A percentile compares a stretch with the other conserved stretches of the same genome.
Evolutionary conservation across 495 filamentous ascomycete species (phyloP).

Genomic region (Penicillium dipodomyicola): DNA sequence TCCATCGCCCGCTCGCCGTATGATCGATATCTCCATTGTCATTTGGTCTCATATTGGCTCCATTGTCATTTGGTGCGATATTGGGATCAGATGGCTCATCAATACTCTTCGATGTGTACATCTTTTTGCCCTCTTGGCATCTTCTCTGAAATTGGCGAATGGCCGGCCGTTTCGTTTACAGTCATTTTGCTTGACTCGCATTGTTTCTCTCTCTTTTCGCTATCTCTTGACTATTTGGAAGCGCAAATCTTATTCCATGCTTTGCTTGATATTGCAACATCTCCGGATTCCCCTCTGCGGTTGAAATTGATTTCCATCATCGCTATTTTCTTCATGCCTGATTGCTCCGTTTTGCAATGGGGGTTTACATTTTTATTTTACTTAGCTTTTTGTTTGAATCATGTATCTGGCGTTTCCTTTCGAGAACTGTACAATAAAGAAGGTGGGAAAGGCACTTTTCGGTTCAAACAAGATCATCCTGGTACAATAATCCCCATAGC

Average conservation of each 20-base stretch:
- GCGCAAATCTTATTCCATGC: slow-evolving; percentile 12
- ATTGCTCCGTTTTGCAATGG: slow-evolving; percentile 6
- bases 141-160: slow-evolving; percentile 5
- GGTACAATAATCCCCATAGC: not conserved
- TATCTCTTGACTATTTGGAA: slow-evolving; percentile 9
- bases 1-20: not conserved
- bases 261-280: slow-evolving; percentile 18
- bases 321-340: slow-evolving; percentile 12
- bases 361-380: not conserved
- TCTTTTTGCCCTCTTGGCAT: slow-evolving; percentile 2
- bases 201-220: slow-evolving; percentile 1
- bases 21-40: slow-evolving; percentile 5
- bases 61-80: too few species aligned
- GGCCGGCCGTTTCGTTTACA: slow-evolving; percentile 3
- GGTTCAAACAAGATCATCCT: slow-evolving; percentile 20
- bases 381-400: slow-evolving; percentile 9
- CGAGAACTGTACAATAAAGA: slow-evolving; percentile 27
- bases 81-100: slow-evolving; percentile 7
- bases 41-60: slow-evolving; percentile 15
- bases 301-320: slow-evolving; percentile 17
- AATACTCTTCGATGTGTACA: slow-evolving; percentile 10
- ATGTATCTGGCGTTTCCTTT: slow-evolving; percentile 21
- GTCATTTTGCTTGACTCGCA: not conserved
- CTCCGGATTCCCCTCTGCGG: slow-evolving; percentile 27
- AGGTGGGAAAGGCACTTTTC: slow-evolving; percentile 26